phyloP scores from a whole-genome alignment of 1,139 yeast species.

The Magnusiomyces fungicola region DNA sequence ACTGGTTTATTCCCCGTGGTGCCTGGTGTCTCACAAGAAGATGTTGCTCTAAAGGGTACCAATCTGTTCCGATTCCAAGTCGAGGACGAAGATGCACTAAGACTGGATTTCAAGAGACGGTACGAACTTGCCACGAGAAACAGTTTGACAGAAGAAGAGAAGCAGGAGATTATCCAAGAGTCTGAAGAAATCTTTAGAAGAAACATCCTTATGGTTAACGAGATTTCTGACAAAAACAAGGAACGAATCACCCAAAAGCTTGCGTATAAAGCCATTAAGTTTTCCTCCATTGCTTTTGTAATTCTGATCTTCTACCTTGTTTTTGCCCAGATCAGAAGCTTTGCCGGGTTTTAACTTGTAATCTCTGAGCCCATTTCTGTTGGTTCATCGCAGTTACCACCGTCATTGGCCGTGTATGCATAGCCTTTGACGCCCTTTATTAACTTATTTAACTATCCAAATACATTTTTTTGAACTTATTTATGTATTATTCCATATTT shows the following conservation, averaged over 20 bases:
- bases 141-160: slow-evolving; percentile 58
- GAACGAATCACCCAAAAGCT: slow-evolving; percentile 48
- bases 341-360: slow-evolving; percentile 5
- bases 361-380: no score
- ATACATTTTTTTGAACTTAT: no score
- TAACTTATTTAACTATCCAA: no score
- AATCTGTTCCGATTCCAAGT: slow-evolving; percentile 61
- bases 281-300: slow-evolving; percentile 40
- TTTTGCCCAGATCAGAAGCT: slow-evolving; percentile 12
- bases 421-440: no score
- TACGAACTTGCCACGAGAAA: slow-evolving; percentile 72
- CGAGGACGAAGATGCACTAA: slow-evolving; percentile 57
- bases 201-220: slow-evolving; percentile 53
- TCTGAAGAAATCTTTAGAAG: slow-evolving; percentile 58
- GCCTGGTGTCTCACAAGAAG: slow-evolving; percentile 54
- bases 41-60: slow-evolving; percentile 54
- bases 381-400: no score
- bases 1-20: slow-evolving; percentile 70
- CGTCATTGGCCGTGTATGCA: no score
- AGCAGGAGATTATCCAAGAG: slow-evolving; percentile 62
- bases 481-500: no score
- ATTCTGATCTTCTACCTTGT: slow-evolving; percentile 16
- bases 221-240: slow-evolving; percentile 55
- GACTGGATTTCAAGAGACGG: slow-evolving; percentile 62
- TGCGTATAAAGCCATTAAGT: slow-evolving; percentile 48